Percentiles rank a stretch among this genome's conserved stretches.
Evolutionary conservation across 768 basidiomycete species (phyloP).

Genomic region (Auricularia cornea): DNA sequence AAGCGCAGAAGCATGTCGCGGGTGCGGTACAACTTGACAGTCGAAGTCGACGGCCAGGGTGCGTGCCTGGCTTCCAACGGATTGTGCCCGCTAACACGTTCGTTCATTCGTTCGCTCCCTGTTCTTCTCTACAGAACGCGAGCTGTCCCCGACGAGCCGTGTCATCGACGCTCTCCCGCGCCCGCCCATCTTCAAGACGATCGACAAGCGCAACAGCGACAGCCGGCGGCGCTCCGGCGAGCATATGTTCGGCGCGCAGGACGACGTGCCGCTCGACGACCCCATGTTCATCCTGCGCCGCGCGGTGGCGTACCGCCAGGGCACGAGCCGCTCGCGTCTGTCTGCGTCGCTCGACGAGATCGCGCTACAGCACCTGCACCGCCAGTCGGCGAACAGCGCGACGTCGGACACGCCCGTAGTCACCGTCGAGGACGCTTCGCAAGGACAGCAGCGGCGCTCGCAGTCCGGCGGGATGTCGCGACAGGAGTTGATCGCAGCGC

Average conservation of each 20-base stretch:
- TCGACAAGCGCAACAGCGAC: slow-evolving; percentile 51
- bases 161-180: slow-evolving; percentile 75
- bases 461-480: slow-evolving; percentile 36
- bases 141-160: slow-evolving; percentile 71
- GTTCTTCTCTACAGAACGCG: slow-evolving; percentile 47
- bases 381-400: slow-evolving; percentile 37
- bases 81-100: not conserved
- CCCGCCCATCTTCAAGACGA: slow-evolving; percentile 61
- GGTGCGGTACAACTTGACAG: slow-evolving; percentile 75
- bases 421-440: slow-evolving; percentile 11
- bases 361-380: slow-evolving; percentile 62
- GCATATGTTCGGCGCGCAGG: slow-evolving; percentile 55
- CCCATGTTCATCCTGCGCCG: slow-evolving; percentile 87
- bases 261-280: slow-evolving; percentile 75
- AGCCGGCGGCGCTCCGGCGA: slow-evolving; percentile 85
- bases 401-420: slow-evolving; percentile 44
- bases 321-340: slow-evolving; percentile 55
- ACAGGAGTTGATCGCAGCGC: slow-evolving; percentile 90
- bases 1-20: slow-evolving; percentile 71
- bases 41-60: slow-evolving; percentile 59
- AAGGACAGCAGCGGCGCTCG: slow-evolving; percentile 26
- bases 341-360: slow-evolving; percentile 80
- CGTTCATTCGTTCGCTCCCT: slow-evolving; percentile 5
- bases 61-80: slow-evolving; percentile 15
- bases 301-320: slow-evolving; percentile 60